Evolutionary conservation across 768 basidiomycete genomes (phyloP).

Genomic region (Asterophora parasitica): DNA sequence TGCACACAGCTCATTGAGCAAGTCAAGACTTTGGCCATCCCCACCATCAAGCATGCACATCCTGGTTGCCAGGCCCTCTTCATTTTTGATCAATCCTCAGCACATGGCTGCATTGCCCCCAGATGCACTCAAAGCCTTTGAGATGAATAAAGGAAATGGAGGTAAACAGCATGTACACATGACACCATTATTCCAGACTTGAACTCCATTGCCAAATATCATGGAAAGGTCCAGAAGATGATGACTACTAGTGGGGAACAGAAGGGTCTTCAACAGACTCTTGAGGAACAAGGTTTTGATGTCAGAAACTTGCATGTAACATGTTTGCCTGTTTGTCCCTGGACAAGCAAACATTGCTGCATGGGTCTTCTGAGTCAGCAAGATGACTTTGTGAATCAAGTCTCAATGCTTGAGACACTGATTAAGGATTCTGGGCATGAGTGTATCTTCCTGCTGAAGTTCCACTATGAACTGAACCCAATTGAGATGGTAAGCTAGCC

Average conservation of each 20-base stretch:
- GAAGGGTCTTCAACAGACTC: conserved; percentile 31
- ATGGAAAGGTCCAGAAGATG: conserved; percentile 34
- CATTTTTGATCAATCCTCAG: conserved; percentile 32
- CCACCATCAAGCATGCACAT: conserved; percentile 26
- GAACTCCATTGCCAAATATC: conserved; percentile 19
- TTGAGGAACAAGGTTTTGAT: conserved; percentile 37
- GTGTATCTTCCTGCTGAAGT: conserved; percentile 12
- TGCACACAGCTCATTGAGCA: conserved; percentile 26
- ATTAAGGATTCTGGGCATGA: conserved; percentile 29
- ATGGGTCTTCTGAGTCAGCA: conserved; percentile 35
- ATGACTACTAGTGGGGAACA: conserved; percentile 22
- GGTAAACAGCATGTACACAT: conserved; percentile 24
- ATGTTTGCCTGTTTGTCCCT: conserved; percentile 32
- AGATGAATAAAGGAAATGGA: conserved; percentile 27
- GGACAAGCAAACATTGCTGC: conserved; percentile 30
- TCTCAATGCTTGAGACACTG: conserved; percentile 26
- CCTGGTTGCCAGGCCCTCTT: conserved; percentile 23
- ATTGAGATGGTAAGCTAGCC: conserved; percentile 40
- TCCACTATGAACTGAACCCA: conserved; percentile 25
- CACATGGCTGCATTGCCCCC: conserved; percentile 25
- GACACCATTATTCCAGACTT: conserved; percentile 25
- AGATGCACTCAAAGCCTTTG: conserved; percentile 28
- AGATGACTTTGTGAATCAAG: conserved; percentile 34
- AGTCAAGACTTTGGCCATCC: conserved; percentile 21
- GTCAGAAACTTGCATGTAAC: conserved; percentile 27